phyloP scores from a whole-genome alignment of 169 alveolate species.

The Theileria orientalis region DNA sequence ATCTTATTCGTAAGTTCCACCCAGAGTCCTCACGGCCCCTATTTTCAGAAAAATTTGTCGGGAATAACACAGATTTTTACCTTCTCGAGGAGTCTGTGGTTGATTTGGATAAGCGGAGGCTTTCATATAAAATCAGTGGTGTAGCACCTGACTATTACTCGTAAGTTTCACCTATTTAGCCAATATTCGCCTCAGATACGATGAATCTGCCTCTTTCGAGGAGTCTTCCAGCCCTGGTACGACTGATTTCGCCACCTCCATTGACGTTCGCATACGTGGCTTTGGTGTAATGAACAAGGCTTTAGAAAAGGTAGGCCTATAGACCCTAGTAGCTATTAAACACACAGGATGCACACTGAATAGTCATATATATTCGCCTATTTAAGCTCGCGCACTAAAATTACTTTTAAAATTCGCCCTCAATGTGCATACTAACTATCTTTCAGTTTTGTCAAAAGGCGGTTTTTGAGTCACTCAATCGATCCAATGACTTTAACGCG shows the following conservation, averaged over 20 bases:
- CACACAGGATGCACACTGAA: too few relatives aligned
- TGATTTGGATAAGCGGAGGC: conserved; percentile 20
- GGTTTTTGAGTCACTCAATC: conserved; percentile 6
- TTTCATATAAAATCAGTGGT: conserved; percentile 35
- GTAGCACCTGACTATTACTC: conserved; percentile 31
- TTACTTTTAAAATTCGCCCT: neutral
- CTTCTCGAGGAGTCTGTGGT: conserved; percentile 55
- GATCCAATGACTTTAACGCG: conserved; percentile 32
- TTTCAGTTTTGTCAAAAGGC: conserved; percentile 7
- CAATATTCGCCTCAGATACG: conserved; percentile 30
- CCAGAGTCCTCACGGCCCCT: too few relatives aligned
- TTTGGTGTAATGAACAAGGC: conserved; percentile 46
- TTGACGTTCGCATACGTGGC: conserved; percentile 31
- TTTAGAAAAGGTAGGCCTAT: conserved; percentile 29
- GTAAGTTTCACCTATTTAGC: conserved; percentile 1
- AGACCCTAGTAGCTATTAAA: neutral
- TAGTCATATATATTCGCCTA: too few relatives aligned
- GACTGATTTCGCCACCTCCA: conserved; percentile 29
- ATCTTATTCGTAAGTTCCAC: conserved; percentile 47
- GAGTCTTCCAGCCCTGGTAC: conserved; percentile 3
- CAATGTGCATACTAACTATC: neutral
- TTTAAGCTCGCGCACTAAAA: too few relatives aligned
- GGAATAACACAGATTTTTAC: conserved; percentile 38
- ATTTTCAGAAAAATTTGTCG: conserved; percentile 37
- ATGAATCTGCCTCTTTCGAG: conserved; percentile 39